phyloP scores from a whole-genome alignment of 176 grass and related monocot species.

The Rhynchospora breviuscula region DNA sequence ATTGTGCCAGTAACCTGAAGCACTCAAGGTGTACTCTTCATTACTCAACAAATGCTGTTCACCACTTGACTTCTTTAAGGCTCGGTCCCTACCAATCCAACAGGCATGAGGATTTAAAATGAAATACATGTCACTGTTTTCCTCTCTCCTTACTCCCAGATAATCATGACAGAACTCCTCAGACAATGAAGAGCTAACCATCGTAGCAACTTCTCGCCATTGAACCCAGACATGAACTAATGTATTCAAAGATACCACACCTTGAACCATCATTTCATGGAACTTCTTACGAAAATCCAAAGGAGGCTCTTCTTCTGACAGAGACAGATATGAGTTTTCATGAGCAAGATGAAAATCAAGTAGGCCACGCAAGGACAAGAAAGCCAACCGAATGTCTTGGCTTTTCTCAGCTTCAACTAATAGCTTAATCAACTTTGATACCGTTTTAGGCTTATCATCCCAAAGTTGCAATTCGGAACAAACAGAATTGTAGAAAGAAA shows the following conservation, averaged over 20 bases:
- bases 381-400: conserved; percentile 27
- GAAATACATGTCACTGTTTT: conserved; percentile 6
- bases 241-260: conserved; percentile 36
- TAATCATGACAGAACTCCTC: conserved; percentile 49
- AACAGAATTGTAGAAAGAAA: conserved; percentile 32
- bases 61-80: neutral
- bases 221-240: conserved; percentile 37
- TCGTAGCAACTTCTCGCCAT: conserved; percentile 36
- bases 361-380: conserved; percentile 42
- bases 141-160: conserved; percentile 52
- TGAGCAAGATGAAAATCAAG: conserved; percentile 47
- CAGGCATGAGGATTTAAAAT: conserved; percentile 43
- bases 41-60: conserved; percentile 13
- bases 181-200: conserved; percentile 17
- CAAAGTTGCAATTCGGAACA: conserved; percentile 39
- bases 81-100: conserved; percentile 24
- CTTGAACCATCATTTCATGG: conserved; percentile 26
- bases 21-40: conserved; percentile 31
- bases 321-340: conserved; percentile 11
- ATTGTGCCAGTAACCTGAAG: conserved; percentile 33
- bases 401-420: conserved; percentile 39
- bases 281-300: conserved; percentile 1
- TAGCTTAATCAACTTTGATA: conserved; percentile 22
- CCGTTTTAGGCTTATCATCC: conserved; percentile 26
- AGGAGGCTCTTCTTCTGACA: conserved; percentile 13